phyloP scores from a whole-genome alignment of 192 early-diverging fungal species.

The Phlyctochytrium arcticum region DNA sequence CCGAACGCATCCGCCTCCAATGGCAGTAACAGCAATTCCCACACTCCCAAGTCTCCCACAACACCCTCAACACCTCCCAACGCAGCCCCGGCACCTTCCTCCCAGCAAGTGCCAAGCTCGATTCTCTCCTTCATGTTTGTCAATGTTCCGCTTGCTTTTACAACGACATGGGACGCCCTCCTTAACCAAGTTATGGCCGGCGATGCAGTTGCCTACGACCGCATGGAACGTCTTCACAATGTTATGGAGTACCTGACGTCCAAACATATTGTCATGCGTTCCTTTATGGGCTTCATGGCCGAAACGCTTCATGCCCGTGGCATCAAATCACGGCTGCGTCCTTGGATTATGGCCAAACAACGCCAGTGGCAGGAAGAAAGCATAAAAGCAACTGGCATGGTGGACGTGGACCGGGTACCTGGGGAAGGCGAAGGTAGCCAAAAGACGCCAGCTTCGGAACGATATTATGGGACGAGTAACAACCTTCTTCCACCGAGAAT shows the following conservation, averaged over 20 bases:
- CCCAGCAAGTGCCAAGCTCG: neutral
- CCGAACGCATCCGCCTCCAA: no score
- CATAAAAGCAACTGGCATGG: no score
- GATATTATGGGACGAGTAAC: no score
- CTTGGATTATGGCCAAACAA: neutral
- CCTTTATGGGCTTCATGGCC: conserved; percentile 5
- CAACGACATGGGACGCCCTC: conserved; percentile 6
- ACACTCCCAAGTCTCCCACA: no score
- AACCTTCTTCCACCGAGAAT: no score
- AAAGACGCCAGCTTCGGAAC: no score
- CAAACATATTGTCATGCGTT: neutral
- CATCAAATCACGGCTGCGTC: conserved; percentile 1
- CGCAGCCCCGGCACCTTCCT: neutral
- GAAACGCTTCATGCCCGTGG: conserved; percentile 10
- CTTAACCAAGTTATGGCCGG: neutral
- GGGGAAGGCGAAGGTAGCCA: no score
- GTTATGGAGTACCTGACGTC: conserved; percentile 7
- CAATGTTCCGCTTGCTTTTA: neutral
- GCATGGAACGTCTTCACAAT: conserved; percentile 11
- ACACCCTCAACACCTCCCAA: neutral
- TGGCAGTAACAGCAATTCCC: no score
- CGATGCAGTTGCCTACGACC: neutral
- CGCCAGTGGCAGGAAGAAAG: neutral
- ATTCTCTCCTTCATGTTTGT: neutral
- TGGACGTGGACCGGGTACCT: neutral